A percentile compares a stretch with the other conserved stretches of the same genome.
Evolutionary conservation across 1,139 yeast species (phyloP).

Genomic region (Debaryomyces coudertii): DNA sequence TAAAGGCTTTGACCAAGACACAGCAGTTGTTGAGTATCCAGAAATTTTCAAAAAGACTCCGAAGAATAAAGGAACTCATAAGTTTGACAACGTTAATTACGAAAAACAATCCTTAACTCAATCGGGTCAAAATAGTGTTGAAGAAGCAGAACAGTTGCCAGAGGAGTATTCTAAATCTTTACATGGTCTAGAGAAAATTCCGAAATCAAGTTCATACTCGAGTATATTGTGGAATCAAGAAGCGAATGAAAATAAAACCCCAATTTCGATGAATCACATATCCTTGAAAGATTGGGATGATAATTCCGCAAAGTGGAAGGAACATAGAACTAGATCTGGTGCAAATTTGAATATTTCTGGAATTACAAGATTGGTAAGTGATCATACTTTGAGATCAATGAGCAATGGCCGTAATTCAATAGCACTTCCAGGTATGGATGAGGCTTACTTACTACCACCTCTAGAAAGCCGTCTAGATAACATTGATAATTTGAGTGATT

Average conservation of each 20-base stretch:
- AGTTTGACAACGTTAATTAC: neutral
- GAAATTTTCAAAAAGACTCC: neutral
- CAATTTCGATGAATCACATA: constrained; percentile 23
- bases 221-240: constrained; percentile 8
- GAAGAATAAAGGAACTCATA: neutral
- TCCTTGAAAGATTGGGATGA: constrained; percentile 39
- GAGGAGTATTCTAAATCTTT: constrained; percentile 24
- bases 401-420: neutral
- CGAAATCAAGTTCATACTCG: constrained; percentile 19
- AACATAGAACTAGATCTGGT: constrained; percentile 28
- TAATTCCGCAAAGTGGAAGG: constrained; percentile 27
- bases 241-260: constrained; percentile 5
- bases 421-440: neutral
- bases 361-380: constrained; percentile 19
- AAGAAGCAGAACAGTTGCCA: neutral
- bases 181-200: constrained; percentile 38
- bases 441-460: constrained; percentile 25
- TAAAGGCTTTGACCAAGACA: constrained; percentile 31
- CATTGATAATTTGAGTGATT: constrained; percentile 35
- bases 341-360: constrained; percentile 17
- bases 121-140: neutral
- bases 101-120: neutral
- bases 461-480: constrained; percentile 24
- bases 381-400: constrained; percentile 14
- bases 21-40: constrained; percentile 8